A percentile compares a stretch with the other conserved stretches of the same genome.
Conservation (phyloP, 2,329 filamentous ascomycete genomes). For the Penicillium sp. region DNA sequence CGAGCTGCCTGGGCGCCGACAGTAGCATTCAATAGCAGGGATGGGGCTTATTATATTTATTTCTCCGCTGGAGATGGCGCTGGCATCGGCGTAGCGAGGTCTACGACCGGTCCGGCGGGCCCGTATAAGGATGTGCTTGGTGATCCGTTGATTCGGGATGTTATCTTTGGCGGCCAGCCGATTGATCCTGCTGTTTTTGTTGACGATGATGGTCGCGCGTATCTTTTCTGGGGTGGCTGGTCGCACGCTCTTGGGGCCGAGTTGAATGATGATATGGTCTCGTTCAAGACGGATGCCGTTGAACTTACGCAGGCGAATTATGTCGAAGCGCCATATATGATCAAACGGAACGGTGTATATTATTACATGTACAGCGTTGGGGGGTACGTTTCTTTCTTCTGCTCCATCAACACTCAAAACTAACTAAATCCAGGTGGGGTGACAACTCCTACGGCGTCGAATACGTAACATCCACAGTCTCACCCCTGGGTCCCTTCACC, state of each 20-base stretch:
- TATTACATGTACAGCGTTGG: constrained; percentile 47
- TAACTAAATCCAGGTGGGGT: constrained; percentile 33
- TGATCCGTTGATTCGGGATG: constrained; percentile 41
- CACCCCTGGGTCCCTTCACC: constrained; percentile 42
- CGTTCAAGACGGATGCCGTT: constrained; percentile 41
- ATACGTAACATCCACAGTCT: constrained; percentile 37
- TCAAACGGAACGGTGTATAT: constrained; percentile 41
- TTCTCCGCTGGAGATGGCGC: constrained; percentile 49
- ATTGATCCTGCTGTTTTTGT: constrained; percentile 47
- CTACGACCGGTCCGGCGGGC: constrained; percentile 32
- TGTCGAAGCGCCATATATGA: constrained; percentile 44
- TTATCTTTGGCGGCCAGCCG: constrained; percentile 46
- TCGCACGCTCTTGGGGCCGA: constrained; percentile 43
- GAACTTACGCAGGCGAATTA: constrained; percentile 48
- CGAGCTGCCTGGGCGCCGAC: constrained; percentile 49
- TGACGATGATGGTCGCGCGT: constrained; percentile 39
- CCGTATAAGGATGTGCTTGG: constrained; percentile 43
- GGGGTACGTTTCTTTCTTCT: constrained; percentile 20
- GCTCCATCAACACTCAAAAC: neutral
- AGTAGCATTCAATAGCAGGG: constrained; percentile 32
- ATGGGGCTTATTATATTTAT: constrained; percentile 49
- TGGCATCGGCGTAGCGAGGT: constrained; percentile 42
- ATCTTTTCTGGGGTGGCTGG: constrained; percentile 45
- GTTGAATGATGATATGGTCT: constrained; percentile 43
- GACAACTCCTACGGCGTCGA: constrained; percentile 46